These are phyloP conservation scores for Cyberlindnera suaveolens DNA, from an alignment of 805 yeast species.

Conservation along the genomic window DNA sequence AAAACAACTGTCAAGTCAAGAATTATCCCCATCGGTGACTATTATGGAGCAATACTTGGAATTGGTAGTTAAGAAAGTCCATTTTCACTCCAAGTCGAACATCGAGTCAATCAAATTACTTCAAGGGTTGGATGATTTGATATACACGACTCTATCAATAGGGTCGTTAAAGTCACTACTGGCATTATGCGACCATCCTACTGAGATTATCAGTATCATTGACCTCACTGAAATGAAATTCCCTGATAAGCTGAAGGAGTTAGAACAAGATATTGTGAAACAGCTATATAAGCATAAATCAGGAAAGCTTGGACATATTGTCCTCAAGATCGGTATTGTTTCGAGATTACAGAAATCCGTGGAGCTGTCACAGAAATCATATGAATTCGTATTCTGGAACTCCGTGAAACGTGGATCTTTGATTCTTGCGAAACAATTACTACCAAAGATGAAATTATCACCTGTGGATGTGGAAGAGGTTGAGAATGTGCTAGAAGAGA, in stretches of 20 bases:
- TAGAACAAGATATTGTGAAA: not conserved
- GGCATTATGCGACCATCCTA: not conserved
- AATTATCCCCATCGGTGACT: not conserved
- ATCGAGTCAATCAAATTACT: not conserved
- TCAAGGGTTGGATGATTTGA: constrained; percentile 7
- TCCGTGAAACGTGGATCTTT: constrained; percentile 4
- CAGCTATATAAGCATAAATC: not conserved
- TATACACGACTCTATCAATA: constrained; percentile 5
- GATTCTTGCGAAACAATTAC: constrained; percentile 5
- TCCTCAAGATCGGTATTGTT: constrained; percentile 4
- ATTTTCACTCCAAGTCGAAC: not conserved
- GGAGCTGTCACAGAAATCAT: not conserved
- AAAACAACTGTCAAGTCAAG: not conserved
- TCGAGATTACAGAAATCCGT: constrained; percentile 2
- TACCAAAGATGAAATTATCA: not conserved
- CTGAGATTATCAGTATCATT: constrained; percentile 7
- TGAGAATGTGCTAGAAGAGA: not conserved
- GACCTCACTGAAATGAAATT: constrained; percentile 8
- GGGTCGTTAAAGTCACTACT: not conserved
- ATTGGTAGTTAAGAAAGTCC: not conserved
- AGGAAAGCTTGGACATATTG: not conserved
- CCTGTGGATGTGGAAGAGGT: not conserved
- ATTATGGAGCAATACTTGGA: constrained; percentile 3
- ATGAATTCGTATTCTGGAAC: not conserved
- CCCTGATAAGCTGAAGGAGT: not conserved